Evolutionary conservation across 208 protist genomes (phyloP).

Genomic region (Wallacemonas collosoma): DNA sequence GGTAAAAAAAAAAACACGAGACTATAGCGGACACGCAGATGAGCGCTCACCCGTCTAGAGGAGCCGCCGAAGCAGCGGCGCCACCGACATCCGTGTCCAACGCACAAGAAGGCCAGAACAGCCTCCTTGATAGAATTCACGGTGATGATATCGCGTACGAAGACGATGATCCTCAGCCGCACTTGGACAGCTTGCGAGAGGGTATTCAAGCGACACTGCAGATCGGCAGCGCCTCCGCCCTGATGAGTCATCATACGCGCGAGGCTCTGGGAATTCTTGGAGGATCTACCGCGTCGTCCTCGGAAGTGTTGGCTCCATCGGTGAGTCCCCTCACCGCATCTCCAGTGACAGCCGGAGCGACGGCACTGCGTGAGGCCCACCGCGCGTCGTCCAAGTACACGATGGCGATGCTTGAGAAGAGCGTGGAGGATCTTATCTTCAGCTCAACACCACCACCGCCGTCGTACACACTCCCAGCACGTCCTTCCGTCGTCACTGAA

Average conservation of each 20-base stretch:
- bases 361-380: no score
- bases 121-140: background rate
- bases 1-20: no score
- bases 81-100: no score
- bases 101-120: background rate
- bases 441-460: constrained; percentile 2
- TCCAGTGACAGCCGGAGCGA: background rate
- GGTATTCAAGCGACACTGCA: constrained; percentile 6
- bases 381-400: background rate
- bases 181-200: constrained; percentile 5
- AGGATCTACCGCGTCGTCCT: background rate
- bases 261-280: background rate
- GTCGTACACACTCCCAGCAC: no score
- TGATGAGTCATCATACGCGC: background rate
- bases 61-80: no score
- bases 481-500: no score
- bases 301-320: background rate
- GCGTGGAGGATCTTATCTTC: constrained; percentile 12
- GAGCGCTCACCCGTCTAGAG: background rate
- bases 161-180: background rate
- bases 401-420: constrained; percentile 9
- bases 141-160: background rate
- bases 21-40: background rate
- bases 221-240: constrained; percentile 1
- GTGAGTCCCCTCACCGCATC: background rate